These are phyloP conservation scores for Halteria grandinella DNA, from an alignment of 73 alveolate species.

Conservation along the genomic window DNA sequence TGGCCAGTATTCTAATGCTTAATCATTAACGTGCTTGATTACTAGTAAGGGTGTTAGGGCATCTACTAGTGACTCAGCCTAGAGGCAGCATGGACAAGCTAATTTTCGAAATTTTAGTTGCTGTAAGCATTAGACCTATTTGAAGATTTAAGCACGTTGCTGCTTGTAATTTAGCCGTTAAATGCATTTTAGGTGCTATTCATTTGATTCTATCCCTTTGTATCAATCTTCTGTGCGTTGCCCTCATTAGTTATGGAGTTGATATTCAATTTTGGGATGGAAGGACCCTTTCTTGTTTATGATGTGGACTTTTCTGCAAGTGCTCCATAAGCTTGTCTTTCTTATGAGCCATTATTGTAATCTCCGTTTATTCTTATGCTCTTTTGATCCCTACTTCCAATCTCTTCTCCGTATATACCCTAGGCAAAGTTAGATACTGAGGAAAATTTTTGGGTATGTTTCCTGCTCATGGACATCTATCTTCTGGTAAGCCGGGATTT, in stretches of 20 bases:
- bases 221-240: constrained; percentile 15
- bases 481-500: constrained; percentile 59
- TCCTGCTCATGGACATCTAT: constrained; percentile 46
- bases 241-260: constrained; percentile 14
- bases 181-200: too few relatives aligned
- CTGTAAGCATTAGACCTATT: constrained; percentile 43
- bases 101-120: constrained; percentile 45
- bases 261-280: constrained; percentile 46
- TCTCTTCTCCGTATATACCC: constrained; percentile 23
- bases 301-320: neutral
- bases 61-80: too few relatives aligned
- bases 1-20: too few relatives aligned
- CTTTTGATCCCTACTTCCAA: constrained; percentile 2
- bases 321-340: neutral
- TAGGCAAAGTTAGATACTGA: constrained; percentile 12
- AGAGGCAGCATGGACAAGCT: too few relatives aligned
- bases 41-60: too few relatives aligned
- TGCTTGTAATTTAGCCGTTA: too few relatives aligned
- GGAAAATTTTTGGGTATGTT: constrained; percentile 12
- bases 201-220: too few relatives aligned
- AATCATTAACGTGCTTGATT: too few relatives aligned
- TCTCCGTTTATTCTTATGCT: neutral
- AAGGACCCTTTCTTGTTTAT: constrained; percentile 37
- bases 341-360: neutral
- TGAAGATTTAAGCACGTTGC: too few relatives aligned